Conservation (phyloP, 495 filamentous ascomycete species). For the Barbatosphaeria neglecta region DNA sequence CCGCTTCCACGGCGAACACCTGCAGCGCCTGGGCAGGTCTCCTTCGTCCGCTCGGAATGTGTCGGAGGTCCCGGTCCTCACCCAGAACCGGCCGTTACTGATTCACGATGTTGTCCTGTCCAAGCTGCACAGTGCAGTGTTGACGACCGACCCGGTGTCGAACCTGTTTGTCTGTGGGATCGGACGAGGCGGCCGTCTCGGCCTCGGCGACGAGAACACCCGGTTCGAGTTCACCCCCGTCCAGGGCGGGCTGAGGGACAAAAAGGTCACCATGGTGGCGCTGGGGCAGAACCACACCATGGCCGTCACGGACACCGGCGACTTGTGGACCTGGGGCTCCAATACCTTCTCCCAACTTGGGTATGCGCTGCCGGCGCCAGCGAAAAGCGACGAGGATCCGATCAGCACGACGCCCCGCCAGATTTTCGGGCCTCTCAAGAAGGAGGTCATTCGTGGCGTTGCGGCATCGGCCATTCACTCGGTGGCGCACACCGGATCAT, state of each 20-base stretch:
- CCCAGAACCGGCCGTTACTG: constrained; percentile 56
- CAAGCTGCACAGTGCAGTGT: constrained; percentile 81
- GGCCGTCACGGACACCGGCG: constrained; percentile 67
- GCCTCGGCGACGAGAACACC: constrained; percentile 80
- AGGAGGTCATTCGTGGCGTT: constrained; percentile 67
- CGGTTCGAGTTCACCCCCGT: constrained; percentile 74
- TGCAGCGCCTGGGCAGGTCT: constrained; percentile 22
- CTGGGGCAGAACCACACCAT: constrained; percentile 87
- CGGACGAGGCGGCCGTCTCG: constrained; percentile 80
- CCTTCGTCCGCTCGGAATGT: constrained; percentile 19
- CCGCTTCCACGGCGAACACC: constrained; percentile 52
- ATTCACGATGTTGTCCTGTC: constrained; percentile 73
- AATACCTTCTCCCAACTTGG: constrained; percentile 83
- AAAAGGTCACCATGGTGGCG: constrained; percentile 58
- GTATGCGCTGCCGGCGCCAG: constrained; percentile 48
- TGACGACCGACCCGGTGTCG: constrained; percentile 80
- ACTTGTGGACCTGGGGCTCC: constrained; percentile 86
- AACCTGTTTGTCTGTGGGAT: constrained; percentile 93
- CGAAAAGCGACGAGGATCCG: constrained; percentile 61
- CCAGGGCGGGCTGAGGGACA: constrained; percentile 57
- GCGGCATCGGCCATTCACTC: constrained; percentile 91
- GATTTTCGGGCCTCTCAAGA: constrained; percentile 81
- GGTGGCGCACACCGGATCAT: constrained; percentile 68
- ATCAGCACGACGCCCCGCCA: constrained; percentile 73
- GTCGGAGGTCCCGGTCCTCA: constrained; percentile 51